Conservation (phyloP, 2,329 filamentous ascomycete genomes). For the Aspergillus ochraceoroseus region DNA sequence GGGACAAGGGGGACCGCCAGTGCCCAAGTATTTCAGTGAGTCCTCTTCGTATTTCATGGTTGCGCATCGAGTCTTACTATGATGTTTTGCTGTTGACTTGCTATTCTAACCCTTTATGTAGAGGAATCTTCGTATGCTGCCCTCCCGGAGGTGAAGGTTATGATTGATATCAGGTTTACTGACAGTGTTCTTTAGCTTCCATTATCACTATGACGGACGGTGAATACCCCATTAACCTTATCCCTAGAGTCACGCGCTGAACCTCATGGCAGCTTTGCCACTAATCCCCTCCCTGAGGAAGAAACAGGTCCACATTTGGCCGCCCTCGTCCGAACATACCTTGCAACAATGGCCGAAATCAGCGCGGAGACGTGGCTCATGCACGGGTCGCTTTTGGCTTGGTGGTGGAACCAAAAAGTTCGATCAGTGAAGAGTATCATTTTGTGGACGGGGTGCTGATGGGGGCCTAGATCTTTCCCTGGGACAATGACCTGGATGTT, state of each 20-base stretch:
- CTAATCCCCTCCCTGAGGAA: constrained; percentile 43
- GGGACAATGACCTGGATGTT: constrained; percentile 59
- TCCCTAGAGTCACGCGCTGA: too few relatives aligned
- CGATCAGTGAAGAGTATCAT: too few relatives aligned
- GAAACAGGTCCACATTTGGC: constrained; percentile 48
- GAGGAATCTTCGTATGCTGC: constrained; percentile 44
- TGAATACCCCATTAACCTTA: constrained; percentile 18
- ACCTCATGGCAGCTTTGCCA: constrained; percentile 44
- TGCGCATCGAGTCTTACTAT: constrained; percentile 11
- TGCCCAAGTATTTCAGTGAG: constrained; percentile 50
- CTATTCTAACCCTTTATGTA: constrained; percentile 18
- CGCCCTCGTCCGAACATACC: constrained; percentile 52
- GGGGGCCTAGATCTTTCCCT: constrained; percentile 51
- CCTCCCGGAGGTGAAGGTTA: neutral
- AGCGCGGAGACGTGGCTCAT: constrained; percentile 60
- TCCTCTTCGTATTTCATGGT: constrained; percentile 17
- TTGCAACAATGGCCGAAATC: constrained; percentile 53
- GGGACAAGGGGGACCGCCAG: constrained; percentile 37
- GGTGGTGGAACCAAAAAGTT: constrained; percentile 59
- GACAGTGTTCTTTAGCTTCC: constrained; percentile 39
- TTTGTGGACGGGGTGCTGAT: too few relatives aligned
- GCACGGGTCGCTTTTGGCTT: constrained; percentile 57
- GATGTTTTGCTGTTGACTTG: constrained; percentile 10
- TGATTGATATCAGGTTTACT: constrained; percentile 1
- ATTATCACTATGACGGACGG: constrained; percentile 54